Evolutionary conservation across 495 filamentous ascomycete genomes (phyloP), one percentile per base, ranked within the genome.

Genomic region (Chaetomium tenue): DNA sequence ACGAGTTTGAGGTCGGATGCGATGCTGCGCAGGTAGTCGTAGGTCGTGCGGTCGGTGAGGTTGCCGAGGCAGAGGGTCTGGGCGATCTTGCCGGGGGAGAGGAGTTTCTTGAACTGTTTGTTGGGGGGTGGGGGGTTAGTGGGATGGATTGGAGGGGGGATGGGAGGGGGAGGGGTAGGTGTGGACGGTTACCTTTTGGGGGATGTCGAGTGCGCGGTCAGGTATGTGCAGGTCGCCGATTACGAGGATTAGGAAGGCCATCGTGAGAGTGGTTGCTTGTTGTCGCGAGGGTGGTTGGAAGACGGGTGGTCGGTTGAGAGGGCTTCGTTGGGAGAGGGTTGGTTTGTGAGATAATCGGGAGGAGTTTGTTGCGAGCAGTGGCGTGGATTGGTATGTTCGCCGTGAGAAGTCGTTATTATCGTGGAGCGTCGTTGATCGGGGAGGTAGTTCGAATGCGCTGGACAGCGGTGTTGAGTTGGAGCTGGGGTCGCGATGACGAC

Each of bases 191-290:
- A 92, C 93, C 86, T 97, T 96, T 73, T 88, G 82, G 52, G 93
- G 93, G 68, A 97, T 93, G 75, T 96, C 93, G 51, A 84, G 73
- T 18, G 94, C 93, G 77, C 93, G 83, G 80, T 98, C 93, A 68
- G 93, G 93, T 76, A 98, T 97, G 84, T 97, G 96, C 60, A 98
- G 85, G 81, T 98, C 94, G 75, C 93, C 93, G 66, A 97, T 91
- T 70, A 92, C 91, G 74, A 98, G 86, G 72, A 97, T 81, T 54
- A 81, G 73, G 74, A 81, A 81, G 44, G 79, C 79, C 79, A 81
- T 81, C 68, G 67, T 63, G 62, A 30, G 33, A 16, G 62, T 23
- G 54, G 58, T 7, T 63, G 33, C 7, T 16, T 63, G 33, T 7
- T 16, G 9, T 25, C n/a, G 30, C 15, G 26, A 4, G 4, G 25